Base-by-base conservation (phyloP, 768 basidiomycete species). In the Lactifluus rugatus region DNA sequence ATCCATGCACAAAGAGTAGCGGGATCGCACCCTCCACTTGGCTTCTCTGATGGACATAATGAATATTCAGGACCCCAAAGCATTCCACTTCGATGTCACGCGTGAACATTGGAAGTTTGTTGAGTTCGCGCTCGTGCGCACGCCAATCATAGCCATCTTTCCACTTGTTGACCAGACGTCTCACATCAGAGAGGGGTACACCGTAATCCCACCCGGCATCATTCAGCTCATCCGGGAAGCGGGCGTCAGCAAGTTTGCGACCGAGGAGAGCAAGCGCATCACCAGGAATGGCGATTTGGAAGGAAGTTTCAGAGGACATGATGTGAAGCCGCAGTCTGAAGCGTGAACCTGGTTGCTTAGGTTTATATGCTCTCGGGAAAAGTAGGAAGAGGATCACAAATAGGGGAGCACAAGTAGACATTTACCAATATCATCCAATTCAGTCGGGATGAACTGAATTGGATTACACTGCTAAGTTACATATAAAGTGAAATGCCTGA, bases 151-250 rank as follows among this genome's bases (percentile, higher is more conserved):
- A 72, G 13, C 61, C 65, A 23, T 64, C 63, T 34, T 66, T 62
- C 71, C 71, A 72, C 28, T 60, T 62, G 21, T 46, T 62, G 7
- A 65, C 64, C 3, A 72, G 65, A 8, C 69, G 64, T 25, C 59
- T 45, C 17, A 72, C 53, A 52, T 71, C 70, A 1, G 54, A 60
- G 13, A 69, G 53, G 8, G 63, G 64, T 7, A 64, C 72, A 5
- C 83, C 83, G 51, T 83, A 84, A 21, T 72, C 74, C 73, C 77
- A 75, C 0, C 70, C 75, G 0, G 75, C 77, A 21, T 74, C 72
- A 10, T 81, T 73, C 2, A 85, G 71, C 59, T 84, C 82, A 64
- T 83, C 80, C 0, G 84, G 84, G n/a, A 83, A 73, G 1, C 66
- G 70, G 0, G 75, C 66, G 16, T 79, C 70, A 0, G 69, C 71